Conservation (phyloP, 2,329 filamentous ascomycete genomes). For the Graphiopsis chlorocephala region DNA sequence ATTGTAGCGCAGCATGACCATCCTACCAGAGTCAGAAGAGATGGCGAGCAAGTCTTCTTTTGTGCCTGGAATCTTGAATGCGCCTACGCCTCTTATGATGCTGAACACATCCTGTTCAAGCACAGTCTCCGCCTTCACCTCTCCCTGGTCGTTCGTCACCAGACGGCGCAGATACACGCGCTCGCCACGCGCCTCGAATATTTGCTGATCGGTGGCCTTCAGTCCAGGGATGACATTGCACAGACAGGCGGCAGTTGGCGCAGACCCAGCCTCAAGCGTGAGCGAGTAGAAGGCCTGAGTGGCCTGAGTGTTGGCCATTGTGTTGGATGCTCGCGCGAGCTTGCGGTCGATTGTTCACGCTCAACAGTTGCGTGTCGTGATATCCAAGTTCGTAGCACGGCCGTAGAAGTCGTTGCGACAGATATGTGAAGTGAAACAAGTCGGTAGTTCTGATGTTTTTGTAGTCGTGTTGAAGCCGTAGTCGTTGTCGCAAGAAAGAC, state of each 20-base stretch:
- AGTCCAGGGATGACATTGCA: constrained; percentile 80
- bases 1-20: constrained; percentile 89
- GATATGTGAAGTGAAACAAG: not conserved
- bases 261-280: constrained; percentile 88
- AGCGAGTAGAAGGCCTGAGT: constrained; percentile 95
- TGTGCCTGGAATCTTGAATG: constrained; percentile 89
- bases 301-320: constrained; percentile 94
- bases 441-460: not conserved
- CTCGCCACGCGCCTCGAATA: constrained; percentile 88
- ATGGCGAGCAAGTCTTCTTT: constrained; percentile 97
- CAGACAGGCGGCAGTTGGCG: constrained; percentile 83
- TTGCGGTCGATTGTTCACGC: not conserved
- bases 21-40: constrained; percentile 90
- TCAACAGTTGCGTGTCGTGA: not conserved
- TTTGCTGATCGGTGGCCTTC: constrained; percentile 88
- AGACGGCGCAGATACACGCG: constrained; percentile 84
- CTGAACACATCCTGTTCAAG: constrained; percentile 94
- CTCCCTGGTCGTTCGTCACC: constrained; percentile 60
- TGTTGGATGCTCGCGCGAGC: constrained; percentile 33
- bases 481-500: not conserved
- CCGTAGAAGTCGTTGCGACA: constrained; percentile 1
- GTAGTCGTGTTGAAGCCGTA: not conserved
- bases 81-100: constrained; percentile 83
- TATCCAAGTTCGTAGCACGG: not conserved
- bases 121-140: constrained; percentile 81